Conservation (phyloP, 257 asterid genomes). For the Asclepias syriaca region DNA sequence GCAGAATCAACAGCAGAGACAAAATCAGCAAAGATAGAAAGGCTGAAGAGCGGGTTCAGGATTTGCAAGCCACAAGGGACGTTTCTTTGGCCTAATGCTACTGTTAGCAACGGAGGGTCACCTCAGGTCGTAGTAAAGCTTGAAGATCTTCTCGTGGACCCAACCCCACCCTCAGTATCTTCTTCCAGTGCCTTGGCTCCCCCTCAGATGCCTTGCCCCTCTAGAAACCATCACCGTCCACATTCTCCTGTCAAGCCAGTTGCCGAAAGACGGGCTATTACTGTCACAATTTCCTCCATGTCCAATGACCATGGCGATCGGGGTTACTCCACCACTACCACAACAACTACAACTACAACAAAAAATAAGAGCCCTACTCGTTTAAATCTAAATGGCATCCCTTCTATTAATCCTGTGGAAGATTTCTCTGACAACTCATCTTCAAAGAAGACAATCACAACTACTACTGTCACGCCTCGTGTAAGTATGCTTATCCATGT, state of each 20-base stretch:
- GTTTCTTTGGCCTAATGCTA: constrained; percentile 69
- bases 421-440: constrained; percentile 18
- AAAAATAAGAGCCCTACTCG: constrained; percentile 6
- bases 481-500: constrained; percentile 25
- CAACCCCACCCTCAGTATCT: constrained; percentile 89
- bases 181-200: constrained; percentile 55
- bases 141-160: constrained; percentile 51
- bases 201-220: constrained; percentile 41
- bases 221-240: constrained; percentile 19
- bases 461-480: constrained; percentile 28
- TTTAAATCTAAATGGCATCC: constrained; percentile 50
- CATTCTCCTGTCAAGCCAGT: constrained; percentile 71
- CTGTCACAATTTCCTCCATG: constrained; percentile 49
- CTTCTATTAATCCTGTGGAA: constrained; percentile 20
- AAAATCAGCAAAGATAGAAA: constrained; percentile 82
- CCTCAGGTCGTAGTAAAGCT: constrained; percentile 59
- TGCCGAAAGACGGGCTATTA: constrained; percentile 70
- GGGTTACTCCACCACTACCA: constrained; percentile 23
- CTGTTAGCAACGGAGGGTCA: constrained; percentile 14
- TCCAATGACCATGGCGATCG: constrained; percentile 36
- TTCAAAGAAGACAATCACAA: constrained; percentile 12
- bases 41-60: constrained; percentile 97
- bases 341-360: constrained; percentile 13
- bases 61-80: constrained; percentile 96
- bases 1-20: constrained; percentile 34